A percentile compares a stretch with the other conserved stretches of the same genome.
Conservation (phyloP, 2,329 filamentous ascomycete species). For the Pseudocercospora crystallina region DNA sequence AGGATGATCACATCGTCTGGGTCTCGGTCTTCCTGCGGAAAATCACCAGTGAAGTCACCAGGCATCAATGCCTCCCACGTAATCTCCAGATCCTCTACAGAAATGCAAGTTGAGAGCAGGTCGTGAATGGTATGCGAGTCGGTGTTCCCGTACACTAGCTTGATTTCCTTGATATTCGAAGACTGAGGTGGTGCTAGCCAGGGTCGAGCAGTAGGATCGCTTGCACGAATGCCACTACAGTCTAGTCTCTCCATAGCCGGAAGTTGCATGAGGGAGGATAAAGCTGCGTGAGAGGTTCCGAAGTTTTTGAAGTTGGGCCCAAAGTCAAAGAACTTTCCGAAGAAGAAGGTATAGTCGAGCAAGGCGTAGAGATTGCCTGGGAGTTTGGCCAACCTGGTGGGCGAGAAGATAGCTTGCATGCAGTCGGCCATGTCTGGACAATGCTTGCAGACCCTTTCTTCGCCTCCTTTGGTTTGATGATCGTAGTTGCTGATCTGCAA, state of each 20-base stretch:
- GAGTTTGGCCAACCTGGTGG: background rate
- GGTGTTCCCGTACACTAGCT: background rate
- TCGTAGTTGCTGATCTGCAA: conserved; percentile 6
- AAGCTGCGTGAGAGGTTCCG: too few relatives aligned
- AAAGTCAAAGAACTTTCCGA: background rate
- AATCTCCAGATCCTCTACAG: background rate
- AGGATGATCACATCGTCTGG: background rate
- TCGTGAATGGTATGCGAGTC: background rate
- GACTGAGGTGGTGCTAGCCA: too few relatives aligned
- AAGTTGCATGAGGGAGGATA: too few relatives aligned
- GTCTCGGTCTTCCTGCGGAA: background rate
- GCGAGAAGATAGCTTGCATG: background rate
- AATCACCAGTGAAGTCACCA: background rate
- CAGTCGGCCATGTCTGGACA: background rate
- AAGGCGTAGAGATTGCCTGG: background rate
- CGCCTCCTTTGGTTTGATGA: background rate
- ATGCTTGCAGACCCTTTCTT: background rate
- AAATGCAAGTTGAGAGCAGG: background rate
- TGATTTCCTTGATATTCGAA: background rate
- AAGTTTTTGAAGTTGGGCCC: too few relatives aligned
- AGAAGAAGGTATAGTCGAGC: background rate
- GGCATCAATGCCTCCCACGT: conserved; percentile 2
- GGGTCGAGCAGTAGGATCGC: too few relatives aligned
- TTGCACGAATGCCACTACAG: too few relatives aligned
- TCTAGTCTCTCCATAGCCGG: too few relatives aligned